phyloP scores from a whole-genome alignment of 1,284 basidiomycete species.

The Papiliotrema flavescens region DNA sequence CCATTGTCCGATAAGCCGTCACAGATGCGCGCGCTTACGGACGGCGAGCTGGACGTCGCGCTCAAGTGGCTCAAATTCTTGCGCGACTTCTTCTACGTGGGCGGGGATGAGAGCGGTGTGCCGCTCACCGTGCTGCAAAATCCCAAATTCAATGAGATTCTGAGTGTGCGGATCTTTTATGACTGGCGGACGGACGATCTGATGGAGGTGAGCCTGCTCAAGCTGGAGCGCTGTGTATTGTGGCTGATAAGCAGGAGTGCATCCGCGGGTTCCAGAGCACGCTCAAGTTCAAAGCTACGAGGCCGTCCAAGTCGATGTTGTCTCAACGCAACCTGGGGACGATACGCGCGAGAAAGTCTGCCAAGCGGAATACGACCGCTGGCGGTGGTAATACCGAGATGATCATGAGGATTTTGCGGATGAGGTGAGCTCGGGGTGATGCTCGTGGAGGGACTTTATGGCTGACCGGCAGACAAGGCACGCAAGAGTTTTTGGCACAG shows the following conservation, averaged over 20 bases:
- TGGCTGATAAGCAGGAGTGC: slow-evolving; percentile 60
- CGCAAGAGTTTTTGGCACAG: slow-evolving; percentile 83
- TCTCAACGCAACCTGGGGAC: slow-evolving; percentile 84
- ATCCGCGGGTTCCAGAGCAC: slow-evolving; percentile 74
- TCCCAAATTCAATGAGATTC: slow-evolving; percentile 88
- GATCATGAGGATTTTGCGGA: slow-evolving; percentile 85
- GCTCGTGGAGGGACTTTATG: neutral
- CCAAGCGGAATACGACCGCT: slow-evolving; percentile 72
- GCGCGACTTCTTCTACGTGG: slow-evolving; percentile 91
- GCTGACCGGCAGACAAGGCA: slow-evolving; percentile 50
- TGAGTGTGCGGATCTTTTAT: slow-evolving; percentile 87
- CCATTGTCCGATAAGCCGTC: slow-evolving; percentile 84
- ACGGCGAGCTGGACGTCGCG: slow-evolving; percentile 95
- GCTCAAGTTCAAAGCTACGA: slow-evolving; percentile 68
- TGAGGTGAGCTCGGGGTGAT: slow-evolving; percentile 62
- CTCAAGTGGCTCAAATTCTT: slow-evolving; percentile 98
- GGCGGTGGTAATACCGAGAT: slow-evolving; percentile 72
- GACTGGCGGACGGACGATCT: slow-evolving; percentile 89
- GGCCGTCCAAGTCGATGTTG: slow-evolving; percentile 86
- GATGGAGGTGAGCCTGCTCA: slow-evolving; percentile 61
- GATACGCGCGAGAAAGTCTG: slow-evolving; percentile 88
- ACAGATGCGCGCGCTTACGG: slow-evolving; percentile 82
- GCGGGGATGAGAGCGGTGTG: slow-evolving; percentile 79
- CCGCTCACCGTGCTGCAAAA: slow-evolving; percentile 87
- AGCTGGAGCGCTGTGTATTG: neutral